Evolutionary conservation across 2,329 filamentous ascomycete genomes (phyloP).

Genomic region (Penicillium polonicum): DNA sequence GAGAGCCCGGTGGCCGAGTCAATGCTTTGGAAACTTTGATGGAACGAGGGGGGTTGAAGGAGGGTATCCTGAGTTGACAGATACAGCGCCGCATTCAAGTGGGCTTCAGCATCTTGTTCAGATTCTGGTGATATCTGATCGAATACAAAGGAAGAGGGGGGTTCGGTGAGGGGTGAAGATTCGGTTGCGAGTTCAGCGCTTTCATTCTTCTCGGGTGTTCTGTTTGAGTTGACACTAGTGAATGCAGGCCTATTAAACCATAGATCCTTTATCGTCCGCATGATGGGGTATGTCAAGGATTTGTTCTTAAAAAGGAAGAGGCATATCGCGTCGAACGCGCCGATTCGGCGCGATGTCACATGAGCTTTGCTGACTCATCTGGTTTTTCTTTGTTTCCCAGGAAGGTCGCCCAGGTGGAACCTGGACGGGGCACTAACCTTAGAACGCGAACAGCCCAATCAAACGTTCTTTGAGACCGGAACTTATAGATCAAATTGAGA

Average conservation of each 20-base stretch:
- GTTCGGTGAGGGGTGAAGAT: constrained; percentile 22
- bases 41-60: constrained; percentile 3
- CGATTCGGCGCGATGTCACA: constrained; percentile 13
- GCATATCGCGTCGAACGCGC: constrained; percentile 5
- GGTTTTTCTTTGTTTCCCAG: background rate
- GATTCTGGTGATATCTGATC: constrained; percentile 21
- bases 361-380: constrained; percentile 8
- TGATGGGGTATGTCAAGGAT: constrained; percentile 13
- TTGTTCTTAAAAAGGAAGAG: background rate
- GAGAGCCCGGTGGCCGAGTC: constrained; percentile 14
- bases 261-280: constrained; percentile 46
- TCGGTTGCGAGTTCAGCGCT: background rate
- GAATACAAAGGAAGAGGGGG: constrained; percentile 29
- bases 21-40: constrained; percentile 21
- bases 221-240: background rate
- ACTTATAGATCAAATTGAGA: background rate
- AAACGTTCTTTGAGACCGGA: background rate
- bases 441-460: background rate
- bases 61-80: constrained; percentile 8
- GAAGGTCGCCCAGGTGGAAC: background rate
- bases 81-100: constrained; percentile 20
- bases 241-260: constrained; percentile 44
- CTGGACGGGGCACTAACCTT: background rate
- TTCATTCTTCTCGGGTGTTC: background rate
- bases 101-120: constrained; percentile 7